These are phyloP conservation scores for Claviceps monticola DNA, from an alignment of 2,329 filamentous ascomycete species.

Conservation along the genomic window DNA sequence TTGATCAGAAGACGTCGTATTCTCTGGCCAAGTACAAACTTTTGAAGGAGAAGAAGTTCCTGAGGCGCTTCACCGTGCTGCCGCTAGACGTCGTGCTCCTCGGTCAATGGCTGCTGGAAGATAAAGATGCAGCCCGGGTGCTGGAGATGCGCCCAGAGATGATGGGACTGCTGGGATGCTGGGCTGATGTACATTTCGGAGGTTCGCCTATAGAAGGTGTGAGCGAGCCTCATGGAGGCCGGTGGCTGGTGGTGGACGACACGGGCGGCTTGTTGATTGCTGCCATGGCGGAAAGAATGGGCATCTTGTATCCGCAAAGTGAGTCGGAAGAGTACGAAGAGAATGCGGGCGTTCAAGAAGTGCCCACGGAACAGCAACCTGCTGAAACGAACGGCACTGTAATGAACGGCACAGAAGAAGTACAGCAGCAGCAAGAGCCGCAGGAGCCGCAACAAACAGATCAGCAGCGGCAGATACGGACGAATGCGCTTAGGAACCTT, in stretches of 20 bases:
- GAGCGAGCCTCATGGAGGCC: constrained; percentile 21
- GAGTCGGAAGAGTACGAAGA: constrained; percentile 11
- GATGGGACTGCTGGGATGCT: constrained; percentile 68
- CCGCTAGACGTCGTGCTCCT: constrained; percentile 70
- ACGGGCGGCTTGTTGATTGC: constrained; percentile 72
- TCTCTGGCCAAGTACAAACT: constrained; percentile 93
- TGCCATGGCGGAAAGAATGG: constrained; percentile 79
- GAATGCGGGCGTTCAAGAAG: neutral
- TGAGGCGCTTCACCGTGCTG: constrained; percentile 72
- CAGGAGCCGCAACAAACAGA: neutral
- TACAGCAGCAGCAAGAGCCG: neutral
- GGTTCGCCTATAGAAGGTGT: constrained; percentile 15
- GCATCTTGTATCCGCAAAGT: constrained; percentile 47
- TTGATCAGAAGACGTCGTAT: constrained; percentile 90
- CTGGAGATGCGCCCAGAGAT: constrained; percentile 80
- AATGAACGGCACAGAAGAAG: neutral
- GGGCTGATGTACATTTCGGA: constrained; percentile 72
- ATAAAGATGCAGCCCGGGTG: constrained; percentile 67
- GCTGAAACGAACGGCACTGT: neutral
- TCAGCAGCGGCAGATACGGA: constrained; percentile 1
- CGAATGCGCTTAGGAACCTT: constrained; percentile 6
- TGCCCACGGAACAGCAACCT: neutral
- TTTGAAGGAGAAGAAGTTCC: constrained; percentile 85
- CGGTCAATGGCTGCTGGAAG: constrained; percentile 62
- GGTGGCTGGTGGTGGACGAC: constrained; percentile 79